Base-by-base conservation (phyloP, 768 basidiomycete genomes). In the Mrakia gelida region DNA sequence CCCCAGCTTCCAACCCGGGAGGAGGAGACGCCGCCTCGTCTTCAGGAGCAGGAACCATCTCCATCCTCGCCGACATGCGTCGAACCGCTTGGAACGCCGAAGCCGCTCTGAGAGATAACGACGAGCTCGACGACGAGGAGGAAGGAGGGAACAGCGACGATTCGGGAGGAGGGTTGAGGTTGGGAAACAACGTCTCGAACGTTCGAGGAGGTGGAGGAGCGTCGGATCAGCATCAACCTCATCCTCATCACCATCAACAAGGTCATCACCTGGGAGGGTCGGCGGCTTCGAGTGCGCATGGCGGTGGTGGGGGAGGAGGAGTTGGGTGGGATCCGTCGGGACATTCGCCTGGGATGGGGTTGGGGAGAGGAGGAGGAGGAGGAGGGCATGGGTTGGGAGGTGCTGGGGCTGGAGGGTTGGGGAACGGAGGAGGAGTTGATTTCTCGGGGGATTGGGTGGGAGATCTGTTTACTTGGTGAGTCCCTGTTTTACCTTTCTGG, bases 51-150 rank as follows among this genome's bases (percentile, higher is more conserved):
- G 61, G 41, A 11, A 56, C 59, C 21, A 43, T 72, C 56, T 45
- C 41, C 32, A 43, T 62, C 59, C 68, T 71, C 18, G 71, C 76
- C 45, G 76, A 77, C 71, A 77, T 77, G 76, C 70, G 76, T 15
- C 70, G 76, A 26, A 77, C 76, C 2, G 76, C 76, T 18, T 77
- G 68, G 54, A 54, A 72, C n/a, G 76, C 76, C 8, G 68, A 54
- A 10, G 70, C 76, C n/a, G 59, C 76, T 26, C 59, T 77, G 26
- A 28, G 62, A 32, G 76, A 77, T 9, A 68, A 77, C 28, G 71
- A 77, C 67, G 67, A 70, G 67, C 59, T 59, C 7, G 56, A 73
- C 30, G 71, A 61, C n/a, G 45, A 52, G 32, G 71, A 26, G 15
- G 41, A 72, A 10, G 45, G 34, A 34, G 71, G 41, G 16, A 26